These are phyloP conservation scores for Talaromyces atroroseus DNA, from an alignment of 2,329 filamentous ascomycete species.

Conservation along the genomic window DNA sequence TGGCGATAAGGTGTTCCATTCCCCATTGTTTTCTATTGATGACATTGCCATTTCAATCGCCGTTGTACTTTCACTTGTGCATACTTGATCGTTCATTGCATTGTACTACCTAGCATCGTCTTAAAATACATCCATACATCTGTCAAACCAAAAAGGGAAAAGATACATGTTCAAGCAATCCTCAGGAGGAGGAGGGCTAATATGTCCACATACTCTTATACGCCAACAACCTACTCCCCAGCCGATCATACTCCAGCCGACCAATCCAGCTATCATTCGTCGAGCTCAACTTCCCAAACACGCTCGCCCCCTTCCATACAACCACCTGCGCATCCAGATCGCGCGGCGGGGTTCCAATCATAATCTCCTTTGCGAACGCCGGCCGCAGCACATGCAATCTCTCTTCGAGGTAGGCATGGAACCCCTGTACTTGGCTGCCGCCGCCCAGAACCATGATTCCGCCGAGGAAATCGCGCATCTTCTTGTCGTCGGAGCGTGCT, in stretches of 20 bases:
- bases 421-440: conserved; percentile 71
- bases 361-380: conserved; percentile 60
- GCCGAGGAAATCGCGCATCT: conserved; percentile 80
- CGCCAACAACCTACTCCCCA: conserved; percentile 75
- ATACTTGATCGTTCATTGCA: too few relatives aligned
- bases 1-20: too few relatives aligned
- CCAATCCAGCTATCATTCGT: conserved; percentile 97
- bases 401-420: conserved; percentile 79
- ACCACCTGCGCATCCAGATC: conserved; percentile 98
- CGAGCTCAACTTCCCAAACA: conserved; percentile 79
- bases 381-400: conserved; percentile 63
- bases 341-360: conserved; percentile 66
- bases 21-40: too few relatives aligned
- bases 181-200: too few relatives aligned
- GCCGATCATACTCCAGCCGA: conserved; percentile 76
- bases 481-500: conserved; percentile 83
- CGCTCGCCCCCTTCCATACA: conserved; percentile 94
- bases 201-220: conserved; percentile 69
- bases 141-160: neutral
- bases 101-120: neutral
- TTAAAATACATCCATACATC: neutral
- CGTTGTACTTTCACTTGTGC: neutral
- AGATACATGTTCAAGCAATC: too few relatives aligned
- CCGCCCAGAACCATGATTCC: conserved; percentile 89
- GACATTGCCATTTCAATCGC: too few relatives aligned